Base-by-base conservation (phyloP, 352 stramenopile genomes). In the Pythium folliculosum region DNA sequence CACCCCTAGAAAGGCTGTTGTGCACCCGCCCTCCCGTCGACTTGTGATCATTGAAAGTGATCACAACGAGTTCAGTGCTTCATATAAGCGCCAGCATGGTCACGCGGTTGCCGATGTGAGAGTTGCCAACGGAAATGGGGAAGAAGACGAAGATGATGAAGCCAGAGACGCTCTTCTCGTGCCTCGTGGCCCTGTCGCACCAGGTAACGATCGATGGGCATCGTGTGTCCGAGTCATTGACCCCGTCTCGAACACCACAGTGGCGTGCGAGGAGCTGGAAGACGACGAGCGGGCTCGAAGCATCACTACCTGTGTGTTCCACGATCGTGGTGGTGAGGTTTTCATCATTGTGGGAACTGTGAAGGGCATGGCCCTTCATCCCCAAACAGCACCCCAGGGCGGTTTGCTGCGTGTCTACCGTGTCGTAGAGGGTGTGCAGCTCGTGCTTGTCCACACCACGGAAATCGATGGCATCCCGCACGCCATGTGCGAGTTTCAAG, bases 211-310 rank as follows among this genome's bases (percentile, higher is more conserved):
- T 63, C 90, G 93, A 51, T 99, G 98, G 98, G 97, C 97, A 21
- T 99, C 95, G 9, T 99, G 97, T 69, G 77, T 99, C 40, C 96
- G 97, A n/a, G 91, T 99, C 45, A 73, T 99, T 40, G 97, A 99
- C 72, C 96, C 96, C n/a, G 80, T 91, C 3, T 89, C 95, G 21
- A 89, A 81, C 61, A 78, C 93, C 35, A 97, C 88, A 0, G 78
- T 97, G 13, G 76, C 92, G 32, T 93, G 95, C 54, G 80, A 99
- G 57, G 96, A 99, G 70, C 80, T 99, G 37, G 88, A 92, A 43
- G 86, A 94, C 22, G 94, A 99, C 72, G 96, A 99, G 65, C 92
- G 92, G 44, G 95, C 94, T 19, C 77, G 98, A 14, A 98, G 90
- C 60, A 98, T 98, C 68, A 82, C 90, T 38, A 94, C 94, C 6